Base-by-base conservation (phyloP, 164 flowering plant genomes). In the Tetrastigma voinierianum region DNA sequence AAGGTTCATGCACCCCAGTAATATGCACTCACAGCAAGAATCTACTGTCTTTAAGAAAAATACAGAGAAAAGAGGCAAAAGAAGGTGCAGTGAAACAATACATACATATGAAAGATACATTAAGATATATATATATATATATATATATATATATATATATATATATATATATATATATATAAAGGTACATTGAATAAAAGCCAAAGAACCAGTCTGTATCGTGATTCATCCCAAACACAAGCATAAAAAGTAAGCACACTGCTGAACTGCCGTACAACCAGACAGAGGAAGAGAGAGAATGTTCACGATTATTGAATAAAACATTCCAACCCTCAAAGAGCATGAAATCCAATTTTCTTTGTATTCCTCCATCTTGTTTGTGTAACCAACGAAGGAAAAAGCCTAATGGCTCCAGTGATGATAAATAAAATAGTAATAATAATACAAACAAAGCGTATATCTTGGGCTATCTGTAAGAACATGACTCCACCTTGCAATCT, bases 1-100 rank as follows among this genome's bases (percentile, higher is more conserved):
- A 77, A 66, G 99, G 99, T 14, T 80, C 96, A 65, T n/a, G 99
- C 99, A 75, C 99, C 99, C 74, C 99, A 16, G 91, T 96, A 79
- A 96, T 96, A 72, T 96, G 97, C 21, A 96, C 95, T n/a, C n/a
- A n/a, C 99, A 93, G 84, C 72, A 73, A 62, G 58, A 64, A 64
- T 51, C 15, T 11, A 15, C 67, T 20, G 60, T 67, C 55, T 66
- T 16, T 20, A 14, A 51, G n/a, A 45, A 16, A 54, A 49, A 61
- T 1, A 43, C 12, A 46, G 46, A 19, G 40, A 56, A 51, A 49
- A 21, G 54, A 19, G 18, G 10, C 4, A 40, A 17, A 55, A 21
- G 23, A 21, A 65, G n/a, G 3, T 0, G 16, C 21, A 55, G 9
- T 9, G 51, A 45, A 24, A 56, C 21, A 20, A 55, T 9, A 0